These are phyloP conservation scores for Capsicum pubescens DNA, from an alignment of 257 asterid species.

Conservation along the genomic window DNA sequence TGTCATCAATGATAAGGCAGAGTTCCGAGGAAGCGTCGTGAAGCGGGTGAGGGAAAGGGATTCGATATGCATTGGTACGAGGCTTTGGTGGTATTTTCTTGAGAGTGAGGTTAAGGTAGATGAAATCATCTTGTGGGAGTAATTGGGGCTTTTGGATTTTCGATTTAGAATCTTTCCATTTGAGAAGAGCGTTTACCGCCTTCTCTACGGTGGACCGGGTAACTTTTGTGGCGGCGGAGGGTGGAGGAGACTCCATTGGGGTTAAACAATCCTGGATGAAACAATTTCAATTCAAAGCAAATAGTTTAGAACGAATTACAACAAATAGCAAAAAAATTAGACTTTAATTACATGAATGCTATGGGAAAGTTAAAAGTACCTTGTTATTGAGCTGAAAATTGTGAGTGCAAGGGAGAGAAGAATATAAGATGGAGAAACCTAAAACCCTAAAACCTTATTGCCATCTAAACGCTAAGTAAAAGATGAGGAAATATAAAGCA, in stretches of 20 bases:
- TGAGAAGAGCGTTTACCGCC: conserved; percentile 66
- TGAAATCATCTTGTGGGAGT: conserved; percentile 70
- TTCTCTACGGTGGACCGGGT: conserved; percentile 34
- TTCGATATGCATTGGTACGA: conserved; percentile 64
- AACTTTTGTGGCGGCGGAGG: conserved; percentile 34
- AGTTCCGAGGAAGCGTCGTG: conserved; percentile 51
- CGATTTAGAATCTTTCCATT: conserved; percentile 59
- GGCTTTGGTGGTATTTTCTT: conserved; percentile 71
- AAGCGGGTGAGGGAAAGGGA: conserved; percentile 64
- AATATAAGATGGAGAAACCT: neutral
- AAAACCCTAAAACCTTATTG: neutral
- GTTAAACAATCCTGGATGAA: neutral
- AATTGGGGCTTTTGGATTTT: conserved; percentile 61
- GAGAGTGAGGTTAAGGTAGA: conserved; percentile 78
- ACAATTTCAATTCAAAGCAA: conserved; percentile 4
- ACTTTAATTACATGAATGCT: neutral
- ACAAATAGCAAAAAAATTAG: neutral
- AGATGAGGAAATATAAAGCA: neutral
- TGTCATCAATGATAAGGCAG: conserved; percentile 77
- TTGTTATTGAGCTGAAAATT: neutral
- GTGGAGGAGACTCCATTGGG: neutral
- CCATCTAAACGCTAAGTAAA: neutral
- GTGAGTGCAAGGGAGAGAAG: neutral
- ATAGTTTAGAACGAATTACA: neutral
- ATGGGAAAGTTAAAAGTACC: neutral